Evolutionary conservation across 768 basidiomycete genomes (phyloP), one percentile per base, ranked within the genome.

Genomic region (Strobilomyces dryophilus): DNA sequence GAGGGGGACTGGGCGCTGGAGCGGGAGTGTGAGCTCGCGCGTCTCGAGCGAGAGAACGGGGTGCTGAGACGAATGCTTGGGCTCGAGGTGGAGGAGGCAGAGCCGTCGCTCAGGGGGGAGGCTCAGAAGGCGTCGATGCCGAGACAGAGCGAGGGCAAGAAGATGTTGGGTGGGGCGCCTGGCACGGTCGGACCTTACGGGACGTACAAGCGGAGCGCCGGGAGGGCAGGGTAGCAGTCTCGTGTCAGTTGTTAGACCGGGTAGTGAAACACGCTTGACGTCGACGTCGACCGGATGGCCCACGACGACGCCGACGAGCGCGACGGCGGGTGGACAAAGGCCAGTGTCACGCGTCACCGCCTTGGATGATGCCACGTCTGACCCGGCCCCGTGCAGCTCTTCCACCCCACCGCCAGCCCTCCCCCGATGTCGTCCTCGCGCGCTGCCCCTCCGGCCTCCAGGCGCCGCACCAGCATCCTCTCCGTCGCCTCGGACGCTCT

Each of bases 41-140:
- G 93, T 47, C 74, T 99, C 37, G 85, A 95, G 71, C 81, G 78
- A 59, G 95, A 99, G 75, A 98, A 99, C 65, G 79, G 81, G 48
- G 79, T 89, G 58, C 71, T 99, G 56, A 78, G 87, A 61, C 76
- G 82, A 52, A 73, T 98, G 75, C 67, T 92, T 55, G 84, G 81
- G 1, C 68, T 84, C 17, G 73, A 71, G 0, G 60, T 73, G 8
- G 58, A 49, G 21, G 68, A 66, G 39, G 46, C 58, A 9, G 65
- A 60, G 18, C 47, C 47, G 54, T 15, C 45, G 4, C 24, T 14
- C n/a, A 35, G 46, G 14, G 46, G 12, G 2, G 68, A 70, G 12
- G 56, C 49, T 24, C 58, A 40, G 40, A 58, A 46, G 34, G 27
- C 39, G 10, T 39, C 57, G 14, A 27, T 65, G 12, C 46, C 65